Evolutionary conservation across 495 filamentous ascomycete genomes (phyloP), one percentile per base, ranked within the genome.

Genomic region (Daldinia childiae): DNA sequence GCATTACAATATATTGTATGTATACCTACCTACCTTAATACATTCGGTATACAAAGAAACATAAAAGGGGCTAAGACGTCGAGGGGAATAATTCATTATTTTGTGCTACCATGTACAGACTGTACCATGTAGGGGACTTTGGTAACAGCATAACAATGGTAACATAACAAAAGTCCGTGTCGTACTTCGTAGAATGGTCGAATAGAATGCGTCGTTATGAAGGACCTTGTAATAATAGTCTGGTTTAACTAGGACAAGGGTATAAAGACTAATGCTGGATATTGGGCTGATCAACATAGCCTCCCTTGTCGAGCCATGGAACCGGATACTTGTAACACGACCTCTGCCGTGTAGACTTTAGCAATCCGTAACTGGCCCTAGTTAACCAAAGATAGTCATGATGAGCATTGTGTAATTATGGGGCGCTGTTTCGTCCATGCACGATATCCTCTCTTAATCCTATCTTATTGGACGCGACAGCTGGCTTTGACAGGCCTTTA

Each of bases 241-340:
- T n/a, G n/a, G n/a, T n/a, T n/a, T n/a, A 12, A 12, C 14, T 27
- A 21, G 50, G 19, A 27, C 43, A 48, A 17, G 43, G 43, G 41
- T 45, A n/a, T n/a, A n/a, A n/a, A n/a, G n/a, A n/a, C 2, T 9
- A 24, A 45, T 5, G 19, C 41, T 48, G 54, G 36, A 17, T 32
- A 15, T 45, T 48, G 66, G 14, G 60, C 54, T 41, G 60, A 54
- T 59, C 29, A 41, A 41, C 59, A 64, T 54, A 41, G 60, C 66
- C 66, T 58, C 59, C 43, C 45, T 24, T 8, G 43, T 27, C 41
- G 32, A n/a, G 50, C 67, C 61, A 63, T 45, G 26, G 55, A 64
- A 43, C 55, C 48, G 67, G 67, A 54, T 51, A 39, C 17, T 39
- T 11, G 26, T 48, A 55, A 55, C 21, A 60, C 48, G 62, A 48